Conservation (phyloP, 345 rosid genomes). For the Eucalyptus lansdowneana region DNA sequence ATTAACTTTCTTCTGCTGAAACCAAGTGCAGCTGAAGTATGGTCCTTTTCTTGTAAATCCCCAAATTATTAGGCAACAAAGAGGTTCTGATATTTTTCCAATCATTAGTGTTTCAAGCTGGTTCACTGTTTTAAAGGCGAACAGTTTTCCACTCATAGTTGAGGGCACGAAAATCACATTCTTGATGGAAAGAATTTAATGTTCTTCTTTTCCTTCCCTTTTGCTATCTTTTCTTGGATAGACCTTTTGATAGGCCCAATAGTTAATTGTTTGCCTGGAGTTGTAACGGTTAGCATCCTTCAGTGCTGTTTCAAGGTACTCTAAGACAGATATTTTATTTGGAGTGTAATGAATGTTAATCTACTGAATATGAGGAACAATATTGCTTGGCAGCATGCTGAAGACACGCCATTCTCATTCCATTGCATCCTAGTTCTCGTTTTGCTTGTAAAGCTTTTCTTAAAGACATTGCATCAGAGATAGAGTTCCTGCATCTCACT, state of each 20-base stretch:
- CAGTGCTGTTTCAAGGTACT: background rate
- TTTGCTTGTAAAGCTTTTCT: background rate
- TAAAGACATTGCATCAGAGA: background rate
- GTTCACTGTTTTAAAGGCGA: background rate
- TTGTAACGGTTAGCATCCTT: background rate
- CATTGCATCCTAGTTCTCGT: background rate
- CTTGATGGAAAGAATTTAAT: background rate
- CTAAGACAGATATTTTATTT: background rate
- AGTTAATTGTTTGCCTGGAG: background rate
- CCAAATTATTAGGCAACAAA: background rate
- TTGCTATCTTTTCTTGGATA: background rate
- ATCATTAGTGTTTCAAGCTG: background rate
- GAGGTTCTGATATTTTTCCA: background rate
- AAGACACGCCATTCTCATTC: background rate
- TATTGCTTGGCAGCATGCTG: background rate
- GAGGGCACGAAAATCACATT: background rate
- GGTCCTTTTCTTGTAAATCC: background rate
- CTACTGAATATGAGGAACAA: background rate
- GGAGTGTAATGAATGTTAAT: background rate
- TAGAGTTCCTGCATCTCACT: constrained; percentile 1
- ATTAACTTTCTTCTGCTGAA: background rate
- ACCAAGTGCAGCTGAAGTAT: background rate
- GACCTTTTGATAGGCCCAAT: background rate
- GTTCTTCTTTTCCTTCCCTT: background rate
- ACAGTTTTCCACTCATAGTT: background rate